Evolutionary conservation across 1,139 yeast species (phyloP).

Genomic region (Taiozyma sp.): DNA sequence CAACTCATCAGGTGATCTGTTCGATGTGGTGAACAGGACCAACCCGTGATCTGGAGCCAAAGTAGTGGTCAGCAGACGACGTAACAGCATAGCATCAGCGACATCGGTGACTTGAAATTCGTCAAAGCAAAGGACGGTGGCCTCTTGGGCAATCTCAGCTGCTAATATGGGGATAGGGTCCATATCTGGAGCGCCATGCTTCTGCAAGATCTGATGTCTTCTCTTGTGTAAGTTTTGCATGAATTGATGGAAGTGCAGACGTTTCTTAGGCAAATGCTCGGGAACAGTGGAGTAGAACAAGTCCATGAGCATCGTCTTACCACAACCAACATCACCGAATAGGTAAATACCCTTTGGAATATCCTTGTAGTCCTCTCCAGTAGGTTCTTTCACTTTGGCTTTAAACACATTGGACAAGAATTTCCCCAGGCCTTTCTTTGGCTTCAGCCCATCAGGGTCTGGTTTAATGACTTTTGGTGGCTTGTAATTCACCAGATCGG

Average conservation of each 20-base stretch:
- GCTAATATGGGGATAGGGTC: slow-evolving; percentile 87
- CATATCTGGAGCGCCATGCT: slow-evolving; percentile 55
- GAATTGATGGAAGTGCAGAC: slow-evolving; percentile 93
- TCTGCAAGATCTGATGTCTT: slow-evolving; percentile 64
- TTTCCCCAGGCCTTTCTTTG: slow-evolving; percentile 40
- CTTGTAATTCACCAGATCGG: slow-evolving; percentile 37
- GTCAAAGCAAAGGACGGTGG: slow-evolving; percentile 86
- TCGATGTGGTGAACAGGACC: slow-evolving; percentile 86
- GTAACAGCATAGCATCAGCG: slow-evolving; percentile 94
- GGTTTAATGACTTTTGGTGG: slow-evolving; percentile 43
- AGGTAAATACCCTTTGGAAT: slow-evolving; percentile 80
- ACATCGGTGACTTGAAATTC: slow-evolving; percentile 97
- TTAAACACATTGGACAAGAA: slow-evolving; percentile 27
- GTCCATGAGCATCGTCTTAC: slow-evolving; percentile 98
- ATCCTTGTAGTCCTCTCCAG: slow-evolving; percentile 19
- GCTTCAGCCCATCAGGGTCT: slow-evolving; percentile 29
- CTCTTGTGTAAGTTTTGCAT: slow-evolving; percentile 93
- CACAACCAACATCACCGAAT: slow-evolving; percentile 98
- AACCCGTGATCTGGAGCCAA: slow-evolving; percentile 72
- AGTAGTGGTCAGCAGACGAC: slow-evolving; percentile 62
- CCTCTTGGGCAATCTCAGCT: slow-evolving; percentile 67
- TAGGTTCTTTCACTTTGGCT: slow-evolving; percentile 9
- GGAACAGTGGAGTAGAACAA: slow-evolving; percentile 85
- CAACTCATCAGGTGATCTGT: slow-evolving; percentile 90
- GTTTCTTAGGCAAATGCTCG: slow-evolving; percentile 59